Conservation (phyloP, 2,329 filamentous ascomycete genomes). For the Pseudogymnoascus pannorum region DNA sequence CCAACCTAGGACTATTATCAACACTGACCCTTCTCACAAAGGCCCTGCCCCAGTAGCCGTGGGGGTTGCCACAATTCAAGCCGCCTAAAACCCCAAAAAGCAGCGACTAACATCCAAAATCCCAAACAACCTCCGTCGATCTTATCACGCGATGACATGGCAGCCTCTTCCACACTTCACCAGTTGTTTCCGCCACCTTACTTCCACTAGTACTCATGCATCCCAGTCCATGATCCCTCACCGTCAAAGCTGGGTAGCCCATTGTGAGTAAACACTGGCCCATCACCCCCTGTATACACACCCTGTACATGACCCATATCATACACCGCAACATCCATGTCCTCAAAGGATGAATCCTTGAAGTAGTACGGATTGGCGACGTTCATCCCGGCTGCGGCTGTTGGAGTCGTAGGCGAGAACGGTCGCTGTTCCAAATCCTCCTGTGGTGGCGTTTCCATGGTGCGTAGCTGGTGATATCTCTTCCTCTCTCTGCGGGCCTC, state of each 20-base stretch:
- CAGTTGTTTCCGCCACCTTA: not conserved
- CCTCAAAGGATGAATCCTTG: slow-evolving; percentile 18
- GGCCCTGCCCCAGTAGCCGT: not conserved
- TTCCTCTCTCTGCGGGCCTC: not conserved
- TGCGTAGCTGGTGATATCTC: slow-evolving; percentile 5
- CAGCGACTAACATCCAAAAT: not conserved
- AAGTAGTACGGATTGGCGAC: slow-evolving; percentile 18
- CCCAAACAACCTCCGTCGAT: not conserved
- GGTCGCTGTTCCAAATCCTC: slow-evolving; percentile 1
- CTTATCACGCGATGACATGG: not conserved
- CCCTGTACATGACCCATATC: slow-evolving; percentile 23
- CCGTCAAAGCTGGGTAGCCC: slow-evolving; percentile 6
- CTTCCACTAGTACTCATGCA: slow-evolving; percentile 1
- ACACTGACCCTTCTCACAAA: not conserved
- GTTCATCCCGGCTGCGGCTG: slow-evolving; percentile 18
- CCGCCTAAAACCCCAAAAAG: not conserved
- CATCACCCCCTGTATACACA: slow-evolving; percentile 19
- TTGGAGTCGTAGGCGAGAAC: slow-evolving; percentile 2
- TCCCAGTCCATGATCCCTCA: not conserved
- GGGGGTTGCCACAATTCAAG: not conserved
- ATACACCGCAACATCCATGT: slow-evolving; percentile 20
- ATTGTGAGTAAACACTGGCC: slow-evolving; percentile 22
- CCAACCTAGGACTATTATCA: slow-evolving; percentile 3
- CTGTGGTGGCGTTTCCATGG: not conserved
- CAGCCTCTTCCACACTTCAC: not conserved